Percentiles rank a stretch among this genome's conserved stretches.
phyloP scores from a whole-genome alignment of 768 basidiomycete species.

The Tylopilus balloui region DNA sequence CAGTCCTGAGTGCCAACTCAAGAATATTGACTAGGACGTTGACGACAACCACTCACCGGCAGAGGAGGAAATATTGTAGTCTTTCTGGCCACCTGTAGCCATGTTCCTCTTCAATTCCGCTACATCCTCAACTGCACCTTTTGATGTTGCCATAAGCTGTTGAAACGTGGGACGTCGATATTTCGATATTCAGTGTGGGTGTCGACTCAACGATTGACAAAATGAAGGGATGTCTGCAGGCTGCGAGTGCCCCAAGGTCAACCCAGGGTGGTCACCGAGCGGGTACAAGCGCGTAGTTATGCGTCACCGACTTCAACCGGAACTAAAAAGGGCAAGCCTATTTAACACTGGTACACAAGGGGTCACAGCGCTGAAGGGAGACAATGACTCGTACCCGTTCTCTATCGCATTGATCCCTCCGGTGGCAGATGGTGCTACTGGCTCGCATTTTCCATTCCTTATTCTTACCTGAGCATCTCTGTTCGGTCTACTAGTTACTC shows the following conservation, averaged over 20 bases:
- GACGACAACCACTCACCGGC: conserved; percentile 16
- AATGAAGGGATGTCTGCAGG: neutral
- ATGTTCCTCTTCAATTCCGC: conserved; percentile 54
- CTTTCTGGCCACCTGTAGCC: conserved; percentile 36
- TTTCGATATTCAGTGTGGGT: neutral
- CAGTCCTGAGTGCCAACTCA: conserved; percentile 47
- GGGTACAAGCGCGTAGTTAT: neutral
- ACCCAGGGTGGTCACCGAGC: too few species aligned
- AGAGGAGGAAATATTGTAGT: conserved; percentile 16
- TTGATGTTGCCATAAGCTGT: conserved; percentile 14
- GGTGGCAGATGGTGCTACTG: too few species aligned
- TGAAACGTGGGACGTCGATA: neutral
- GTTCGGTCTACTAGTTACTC: too few species aligned
- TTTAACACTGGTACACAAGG: too few species aligned
- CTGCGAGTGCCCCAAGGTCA: neutral
- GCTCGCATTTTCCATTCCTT: too few species aligned
- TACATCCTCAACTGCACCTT: conserved; percentile 30
- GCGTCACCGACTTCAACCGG: neutral
- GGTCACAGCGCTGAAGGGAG: too few species aligned
- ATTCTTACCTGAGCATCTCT: too few species aligned
- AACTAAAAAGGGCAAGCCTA: too few species aligned
- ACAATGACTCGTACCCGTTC: too few species aligned
- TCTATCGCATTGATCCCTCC: too few species aligned
- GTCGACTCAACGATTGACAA: neutral
- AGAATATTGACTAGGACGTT: neutral